These are phyloP conservation scores for Colletotrichum costaricense DNA, from an alignment of 2,329 filamentous ascomycete genomes.

Conservation along the genomic window DNA sequence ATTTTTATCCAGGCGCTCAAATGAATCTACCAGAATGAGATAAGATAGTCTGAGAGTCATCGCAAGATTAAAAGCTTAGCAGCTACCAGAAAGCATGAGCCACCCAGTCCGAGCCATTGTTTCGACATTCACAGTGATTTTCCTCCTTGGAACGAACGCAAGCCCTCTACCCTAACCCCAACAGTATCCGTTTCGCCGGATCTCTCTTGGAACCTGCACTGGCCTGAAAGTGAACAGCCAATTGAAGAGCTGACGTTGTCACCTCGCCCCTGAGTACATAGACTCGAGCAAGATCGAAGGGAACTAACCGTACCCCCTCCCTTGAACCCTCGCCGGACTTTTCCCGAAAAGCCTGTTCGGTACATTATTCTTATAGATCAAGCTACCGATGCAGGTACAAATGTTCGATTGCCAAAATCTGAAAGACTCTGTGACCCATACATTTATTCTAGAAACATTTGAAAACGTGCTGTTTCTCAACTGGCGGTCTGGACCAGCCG, in stretches of 20 bases:
- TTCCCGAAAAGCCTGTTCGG: neutral
- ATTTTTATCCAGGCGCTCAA: neutral
- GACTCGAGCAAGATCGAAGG: neutral
- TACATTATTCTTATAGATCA: neutral
- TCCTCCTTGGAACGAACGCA: neutral
- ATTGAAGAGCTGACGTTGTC: neutral
- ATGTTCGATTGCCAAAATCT: neutral
- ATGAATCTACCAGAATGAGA: neutral
- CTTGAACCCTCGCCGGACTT: neutral
- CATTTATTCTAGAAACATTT: neutral
- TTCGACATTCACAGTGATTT: neutral
- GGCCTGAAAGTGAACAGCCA: neutral
- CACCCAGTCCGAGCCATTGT: slow-evolving; percentile 16
- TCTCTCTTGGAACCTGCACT: slow-evolving; percentile 7
- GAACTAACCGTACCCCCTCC: neutral
- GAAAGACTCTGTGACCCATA: neutral
- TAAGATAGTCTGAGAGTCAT: neutral
- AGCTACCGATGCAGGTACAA: slow-evolving; percentile 4
- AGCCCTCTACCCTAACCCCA: neutral
- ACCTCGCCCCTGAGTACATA: neutral
- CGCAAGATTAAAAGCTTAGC: neutral
- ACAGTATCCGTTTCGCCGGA: slow-evolving; percentile 19
- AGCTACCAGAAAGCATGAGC: neutral
- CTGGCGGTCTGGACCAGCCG: slow-evolving; percentile 13
- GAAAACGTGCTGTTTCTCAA: neutral